phyloP scores from a whole-genome alignment of 2,329 filamentous ascomycete genomes.

The Fusarium clavum region DNA sequence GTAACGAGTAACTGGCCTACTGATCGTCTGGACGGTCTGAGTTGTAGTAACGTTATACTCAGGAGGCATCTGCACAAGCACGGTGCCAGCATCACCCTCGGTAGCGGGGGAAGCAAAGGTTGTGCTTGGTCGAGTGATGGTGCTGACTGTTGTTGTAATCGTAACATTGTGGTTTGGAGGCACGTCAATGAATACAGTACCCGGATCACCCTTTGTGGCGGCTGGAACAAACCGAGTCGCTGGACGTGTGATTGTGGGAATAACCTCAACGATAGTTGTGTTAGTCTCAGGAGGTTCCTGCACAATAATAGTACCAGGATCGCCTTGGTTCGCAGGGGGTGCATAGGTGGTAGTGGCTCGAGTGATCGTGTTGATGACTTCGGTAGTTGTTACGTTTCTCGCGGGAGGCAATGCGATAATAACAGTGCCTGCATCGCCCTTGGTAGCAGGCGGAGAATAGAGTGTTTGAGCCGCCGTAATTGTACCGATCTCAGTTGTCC shows the following conservation, averaged over 20 bases:
- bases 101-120: conserved; percentile 21
- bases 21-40: conserved; percentile 12
- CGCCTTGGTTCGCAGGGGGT: conserved; percentile 14
- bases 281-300: conserved; percentile 22
- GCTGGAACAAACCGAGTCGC: conserved; percentile 11
- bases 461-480: conserved; percentile 12
- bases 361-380: conserved; percentile 4
- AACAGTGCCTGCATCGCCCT: conserved; percentile 24
- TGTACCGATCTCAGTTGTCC: not conserved
- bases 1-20: conserved; percentile 14
- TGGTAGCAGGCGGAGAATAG: conserved; percentile 14
- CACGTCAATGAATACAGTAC: conserved; percentile 25
- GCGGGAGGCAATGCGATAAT: conserved; percentile 23
- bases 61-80: conserved; percentile 20
- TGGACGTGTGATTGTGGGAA: conserved; percentile 18
- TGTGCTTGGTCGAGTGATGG: conserved; percentile 23
- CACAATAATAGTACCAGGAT: conserved; percentile 26
- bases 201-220: conserved; percentile 16
- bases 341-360: conserved; percentile 5
- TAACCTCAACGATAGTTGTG: conserved; percentile 19
- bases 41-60: conserved; percentile 27
- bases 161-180: conserved; percentile 27
- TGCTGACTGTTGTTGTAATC: conserved; percentile 22
- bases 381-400: conserved; percentile 22
- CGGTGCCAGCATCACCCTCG: conserved; percentile 22